Evolutionary conservation across 345 rosid genomes (phyloP).

Genomic region (Raphanus raphanistrum): DNA sequence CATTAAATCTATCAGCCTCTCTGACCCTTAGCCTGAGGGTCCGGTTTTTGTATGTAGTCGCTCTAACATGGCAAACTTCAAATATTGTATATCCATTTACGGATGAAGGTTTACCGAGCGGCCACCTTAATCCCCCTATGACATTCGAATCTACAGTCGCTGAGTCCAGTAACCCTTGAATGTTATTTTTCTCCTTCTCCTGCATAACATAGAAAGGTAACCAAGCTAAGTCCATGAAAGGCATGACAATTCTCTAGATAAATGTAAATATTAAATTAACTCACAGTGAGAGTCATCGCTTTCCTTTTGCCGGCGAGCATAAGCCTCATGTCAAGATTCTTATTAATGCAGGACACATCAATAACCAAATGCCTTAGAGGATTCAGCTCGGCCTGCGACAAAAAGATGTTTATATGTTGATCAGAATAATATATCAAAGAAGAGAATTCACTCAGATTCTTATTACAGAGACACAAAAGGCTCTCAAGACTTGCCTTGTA

Average conservation of each 20-base stretch:
- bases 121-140: slow-evolving; percentile 67
- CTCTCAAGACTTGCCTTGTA: slow-evolving; percentile 43
- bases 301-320: slow-evolving; percentile 50
- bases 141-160: slow-evolving; percentile 52
- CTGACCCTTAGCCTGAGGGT: slow-evolving; percentile 46
- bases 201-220: background rate
- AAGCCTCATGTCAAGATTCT: slow-evolving; percentile 63
- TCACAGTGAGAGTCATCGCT: slow-evolving; percentile 42
- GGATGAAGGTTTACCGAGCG: slow-evolving; percentile 41
- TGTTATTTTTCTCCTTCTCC: slow-evolving; percentile 55
- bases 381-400: slow-evolving; percentile 46
- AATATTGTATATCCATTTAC: slow-evolving; percentile 42
- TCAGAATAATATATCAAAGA: slow-evolving; percentile 42
- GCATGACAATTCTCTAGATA: background rate
- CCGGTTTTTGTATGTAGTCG: slow-evolving; percentile 38
- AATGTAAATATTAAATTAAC: slow-evolving; percentile 11
- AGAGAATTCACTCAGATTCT: background rate
- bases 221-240: slow-evolving; percentile 3
- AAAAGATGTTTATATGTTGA: background rate
- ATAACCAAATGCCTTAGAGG: slow-evolving; percentile 51
- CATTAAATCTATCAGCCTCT: slow-evolving; percentile 51
- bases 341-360: slow-evolving; percentile 60
- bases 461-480: background rate
- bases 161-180: slow-evolving; percentile 42
- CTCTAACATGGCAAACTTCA: slow-evolving; percentile 48